Evolutionary conservation across 306 rosid genomes (phyloP), one percentile per base, ranked within the genome.

Genomic region (Dryas drummondii): DNA sequence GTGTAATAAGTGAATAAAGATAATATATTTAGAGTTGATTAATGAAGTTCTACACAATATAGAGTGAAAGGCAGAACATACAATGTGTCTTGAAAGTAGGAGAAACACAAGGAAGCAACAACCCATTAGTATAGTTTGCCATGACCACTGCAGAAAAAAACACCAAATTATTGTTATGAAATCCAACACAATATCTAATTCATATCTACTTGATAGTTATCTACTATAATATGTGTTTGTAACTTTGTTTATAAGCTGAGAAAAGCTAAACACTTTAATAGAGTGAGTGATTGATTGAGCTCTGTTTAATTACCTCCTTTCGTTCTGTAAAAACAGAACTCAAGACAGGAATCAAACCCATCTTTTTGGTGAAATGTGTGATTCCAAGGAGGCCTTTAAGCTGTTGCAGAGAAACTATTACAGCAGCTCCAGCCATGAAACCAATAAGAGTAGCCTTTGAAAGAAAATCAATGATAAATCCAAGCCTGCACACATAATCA

Each of bases 371-470:
- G 79, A 94, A 94, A 77, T 94, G 83, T n/a, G 72, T 85, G 73
- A 94, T 91, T 72, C 98, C 98, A 68, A 94, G 97, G 19, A 94
- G 88, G 55, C 97, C 84, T 78, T 92, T 88, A 0, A 94, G 91
- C 82, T 94, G 98, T 63, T 94, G 98, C 37, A 91, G 86, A 57
- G 98, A 90, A 7, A 94, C 98, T 75, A 94, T 94, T 7, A 91
- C 80, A 27, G 98, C 97, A 26, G 98, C 98, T 59, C 98, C 98
- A 17, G 96, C 97, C 98, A 94, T 94, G 78, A 94, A 94, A 12
- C 98, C 98, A 79, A 92, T 80, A 15, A 91, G 88, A 49, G 90
- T 94, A 2, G 98, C 98, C 83, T 92, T 92, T 0, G 98, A 94
- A 4, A 94, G 85, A 74, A 91, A 94, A 82, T 94, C 98, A 75